Conservation (phyloP, 805 yeast species). For the Hanseniaspora vineae region DNA sequence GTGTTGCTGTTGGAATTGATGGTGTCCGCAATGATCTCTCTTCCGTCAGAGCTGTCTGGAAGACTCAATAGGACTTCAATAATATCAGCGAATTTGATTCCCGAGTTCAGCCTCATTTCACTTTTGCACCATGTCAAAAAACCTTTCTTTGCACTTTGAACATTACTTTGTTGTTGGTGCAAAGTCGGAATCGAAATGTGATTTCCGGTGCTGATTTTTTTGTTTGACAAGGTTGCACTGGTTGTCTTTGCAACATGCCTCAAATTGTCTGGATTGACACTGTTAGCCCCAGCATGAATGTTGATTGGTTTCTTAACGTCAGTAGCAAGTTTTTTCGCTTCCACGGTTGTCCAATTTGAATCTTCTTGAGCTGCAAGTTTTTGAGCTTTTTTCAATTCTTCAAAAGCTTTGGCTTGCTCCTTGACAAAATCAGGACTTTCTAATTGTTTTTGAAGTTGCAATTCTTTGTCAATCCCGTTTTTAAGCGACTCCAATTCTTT, state of each 20-base stretch:
- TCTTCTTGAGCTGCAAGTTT: slow-evolving; percentile 41
- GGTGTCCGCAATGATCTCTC: slow-evolving; percentile 83
- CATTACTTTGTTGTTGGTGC: slow-evolving; percentile 10
- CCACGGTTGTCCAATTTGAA: slow-evolving; percentile 20
- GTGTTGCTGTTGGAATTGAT: slow-evolving; percentile 78
- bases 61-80: slow-evolving; percentile 67
- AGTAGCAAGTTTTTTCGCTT: slow-evolving; percentile 15
- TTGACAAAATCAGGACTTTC: slow-evolving; percentile 18
- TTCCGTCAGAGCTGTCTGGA: slow-evolving; percentile 63
- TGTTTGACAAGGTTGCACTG: not conserved
- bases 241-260: slow-evolving; percentile 19
- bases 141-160: slow-evolving; percentile 42
- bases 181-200: slow-evolving; percentile 18
- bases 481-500: not conserved
- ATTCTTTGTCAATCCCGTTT: not conserved
- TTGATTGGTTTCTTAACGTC: slow-evolving; percentile 14
- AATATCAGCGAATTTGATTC: slow-evolving; percentile 68
- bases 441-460: not conserved
- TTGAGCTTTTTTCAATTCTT: slow-evolving; percentile 55
- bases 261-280: slow-evolving; percentile 22
- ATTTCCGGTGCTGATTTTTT: slow-evolving; percentile 14
- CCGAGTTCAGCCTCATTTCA: slow-evolving; percentile 53
- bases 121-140: slow-evolving; percentile 63
- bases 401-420: slow-evolving; percentile 23
- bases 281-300: slow-evolving; percentile 10